Conservation (phyloP, 2,329 filamentous ascomycete genomes). For the Tympanopsis confertula region DNA sequence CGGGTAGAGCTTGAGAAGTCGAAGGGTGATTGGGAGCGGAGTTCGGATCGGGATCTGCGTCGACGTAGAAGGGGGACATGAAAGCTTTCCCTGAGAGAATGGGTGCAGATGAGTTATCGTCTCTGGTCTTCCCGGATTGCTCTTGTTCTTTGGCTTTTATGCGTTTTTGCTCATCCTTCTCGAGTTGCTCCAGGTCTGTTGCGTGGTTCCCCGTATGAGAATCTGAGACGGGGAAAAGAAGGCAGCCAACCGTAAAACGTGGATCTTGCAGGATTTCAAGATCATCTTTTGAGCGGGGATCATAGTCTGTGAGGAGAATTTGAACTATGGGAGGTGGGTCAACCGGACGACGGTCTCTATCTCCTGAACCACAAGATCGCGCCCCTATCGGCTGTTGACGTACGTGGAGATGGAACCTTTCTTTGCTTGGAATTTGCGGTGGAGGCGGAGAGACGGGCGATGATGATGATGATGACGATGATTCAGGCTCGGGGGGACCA, state of each 20-base stretch:
- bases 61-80: conserved; percentile 26
- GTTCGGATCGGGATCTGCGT: conserved; percentile 26
- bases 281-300: conserved; percentile 21
- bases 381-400: conserved; percentile 31
- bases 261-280: conserved; percentile 21
- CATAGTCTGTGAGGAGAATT: conserved; percentile 28
- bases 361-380: conserved; percentile 30
- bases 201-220: conserved; percentile 6
- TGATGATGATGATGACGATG: too few relatives aligned
- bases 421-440: conserved; percentile 10
- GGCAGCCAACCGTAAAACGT: conserved; percentile 27
- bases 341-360: conserved; percentile 29
- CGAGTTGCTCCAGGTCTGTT: too few relatives aligned
- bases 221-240: conserved; percentile 19
- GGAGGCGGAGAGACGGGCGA: conserved; percentile 8
- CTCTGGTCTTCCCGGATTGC: too few relatives aligned
- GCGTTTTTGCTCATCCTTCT: too few relatives aligned
- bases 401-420: conserved; percentile 24
- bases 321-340: conserved; percentile 33
- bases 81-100: conserved; percentile 23
- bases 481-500: too few relatives aligned
- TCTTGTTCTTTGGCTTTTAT: too few relatives aligned
- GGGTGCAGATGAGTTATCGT: conserved; percentile 10
- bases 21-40: conserved; percentile 23
- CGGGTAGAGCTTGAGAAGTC: conserved; percentile 2